Conservation (phyloP, 2,329 filamentous ascomycete species). For the Penicillium paneum region DNA sequence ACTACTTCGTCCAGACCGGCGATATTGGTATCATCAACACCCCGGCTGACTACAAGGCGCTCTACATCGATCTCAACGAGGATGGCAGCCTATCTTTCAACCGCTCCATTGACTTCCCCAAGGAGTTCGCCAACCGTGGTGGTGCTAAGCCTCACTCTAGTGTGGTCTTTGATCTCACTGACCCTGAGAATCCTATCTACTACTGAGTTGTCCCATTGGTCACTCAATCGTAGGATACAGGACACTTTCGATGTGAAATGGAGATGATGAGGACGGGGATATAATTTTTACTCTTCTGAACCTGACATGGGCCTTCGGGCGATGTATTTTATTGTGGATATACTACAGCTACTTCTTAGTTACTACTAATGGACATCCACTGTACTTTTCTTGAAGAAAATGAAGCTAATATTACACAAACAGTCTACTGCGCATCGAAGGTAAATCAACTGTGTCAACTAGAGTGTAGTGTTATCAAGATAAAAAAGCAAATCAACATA, state of each 20-base stretch:
- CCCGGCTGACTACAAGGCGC: constrained; percentile 59
- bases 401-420: neutral
- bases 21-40: constrained; percentile 61
- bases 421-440: neutral
- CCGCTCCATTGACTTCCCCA: constrained; percentile 56
- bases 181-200: constrained; percentile 49
- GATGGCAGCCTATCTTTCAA: constrained; percentile 60
- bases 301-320: neutral
- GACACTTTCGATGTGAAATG: neutral
- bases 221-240: too few relatives aligned
- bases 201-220: constrained; percentile 14
- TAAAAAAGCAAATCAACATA: neutral
- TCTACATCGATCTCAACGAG: constrained; percentile 58
- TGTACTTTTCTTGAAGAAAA: neutral
- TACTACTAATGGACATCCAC: neutral
- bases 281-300: neutral
- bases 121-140: constrained; percentile 53
- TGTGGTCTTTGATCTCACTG: constrained; percentile 56
- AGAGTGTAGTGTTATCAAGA: too few relatives aligned
- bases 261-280: neutral
- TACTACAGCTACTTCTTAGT: neutral
- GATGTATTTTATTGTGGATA: neutral
- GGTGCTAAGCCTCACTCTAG: constrained; percentile 57
- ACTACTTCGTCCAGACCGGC: constrained; percentile 63
- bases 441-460: neutral